phyloP scores from a whole-genome alignment of 495 filamentous ascomycete genomes.

The Lindgomyces ingoldianus region DNA sequence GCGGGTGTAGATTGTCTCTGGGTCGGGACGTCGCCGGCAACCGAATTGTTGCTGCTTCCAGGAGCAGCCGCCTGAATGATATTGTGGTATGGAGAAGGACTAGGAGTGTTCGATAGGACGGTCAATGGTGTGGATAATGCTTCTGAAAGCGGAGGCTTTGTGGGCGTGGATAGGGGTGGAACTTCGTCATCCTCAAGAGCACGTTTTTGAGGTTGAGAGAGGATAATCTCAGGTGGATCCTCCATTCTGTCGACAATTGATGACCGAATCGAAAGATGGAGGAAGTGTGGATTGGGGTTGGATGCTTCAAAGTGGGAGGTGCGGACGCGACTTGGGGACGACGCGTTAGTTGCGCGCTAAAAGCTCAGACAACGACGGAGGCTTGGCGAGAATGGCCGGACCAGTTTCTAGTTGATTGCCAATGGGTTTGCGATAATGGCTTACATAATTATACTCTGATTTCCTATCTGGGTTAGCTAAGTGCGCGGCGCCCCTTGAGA shows the following conservation, averaged over 20 bases:
- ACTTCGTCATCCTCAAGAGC: conserved; percentile 22
- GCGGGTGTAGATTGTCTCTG: neutral
- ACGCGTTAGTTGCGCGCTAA: conserved; percentile 21
- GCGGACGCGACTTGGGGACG: conserved; percentile 23
- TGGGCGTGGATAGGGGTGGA: conserved; percentile 16
- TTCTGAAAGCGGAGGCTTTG: conserved; percentile 7
- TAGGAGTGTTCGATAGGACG: conserved; percentile 36
- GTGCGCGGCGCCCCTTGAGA: neutral
- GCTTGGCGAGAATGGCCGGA: conserved; percentile 3
- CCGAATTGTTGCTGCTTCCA: conserved; percentile 29
- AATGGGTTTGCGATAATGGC: neutral
- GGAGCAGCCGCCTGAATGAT: conserved; percentile 24
- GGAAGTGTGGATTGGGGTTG: conserved; percentile 13
- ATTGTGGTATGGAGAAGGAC: conserved; percentile 21
- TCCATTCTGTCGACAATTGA: conserved; percentile 14
- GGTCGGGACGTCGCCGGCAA: conserved; percentile 5
- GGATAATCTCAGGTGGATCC: neutral
- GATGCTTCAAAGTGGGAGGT: neutral
- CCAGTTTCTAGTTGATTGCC: conserved; percentile 9
- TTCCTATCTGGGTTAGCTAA: neutral
- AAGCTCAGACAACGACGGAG: neutral
- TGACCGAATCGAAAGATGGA: neutral
- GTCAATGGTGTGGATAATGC: conserved; percentile 35
- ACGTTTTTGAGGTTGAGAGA: conserved; percentile 26
- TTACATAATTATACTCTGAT: conserved; percentile 2